Base-by-base conservation (phyloP, 768 basidiomycete genomes). In the Phylloporus sp. region DNA sequence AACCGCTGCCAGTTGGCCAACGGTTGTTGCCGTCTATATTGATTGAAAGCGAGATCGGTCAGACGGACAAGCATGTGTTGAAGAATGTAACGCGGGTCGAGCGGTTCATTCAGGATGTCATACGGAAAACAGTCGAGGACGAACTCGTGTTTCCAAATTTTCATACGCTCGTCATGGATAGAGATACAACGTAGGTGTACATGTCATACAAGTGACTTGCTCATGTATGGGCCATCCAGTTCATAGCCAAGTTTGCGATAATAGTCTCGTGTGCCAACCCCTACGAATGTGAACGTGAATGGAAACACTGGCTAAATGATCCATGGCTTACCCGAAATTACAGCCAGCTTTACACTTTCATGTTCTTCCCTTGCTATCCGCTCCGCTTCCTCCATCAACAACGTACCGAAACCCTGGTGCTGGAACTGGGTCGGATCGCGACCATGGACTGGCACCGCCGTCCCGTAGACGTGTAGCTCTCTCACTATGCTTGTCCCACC, bases 361-460 rank as follows among this genome's bases (percentile, higher is more conserved):
- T 99, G 97, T 66, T 99, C 97, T 63, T 97, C 95, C 58, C 87
- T 76, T 23, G 97, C 94, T 75, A 99, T 98, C 61, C 95, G 80
- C 70, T 98, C 97, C 9, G 97, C 97, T 72, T 99, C 97, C 66
- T 99, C 97, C 97, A 99, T 99, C 55, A 99, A 73, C 55, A 98
- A 69, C 27, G 94, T 97, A 12, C 97, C 97, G 68, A 98, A 97
- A 8, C 97, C 97, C 82, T 95, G 60, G 72, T 97, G 94, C 66
- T 97, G 94, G 77, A 98, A 97, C 71, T 95, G 97, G 29, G 94
- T 97, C 18, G 97, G 97, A 72, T 99, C 95, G 44, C 97, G 79
- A 49, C 91, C 93, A 67, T 98, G 95, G 31, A 99, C 93, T 6
- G 94, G 93, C 31, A 98, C 93, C 16, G 97, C 95, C 11, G 95